Evolutionary conservation across 805 yeast species (phyloP).

Genomic region (Wilhelminamyces savonicus): DNA sequence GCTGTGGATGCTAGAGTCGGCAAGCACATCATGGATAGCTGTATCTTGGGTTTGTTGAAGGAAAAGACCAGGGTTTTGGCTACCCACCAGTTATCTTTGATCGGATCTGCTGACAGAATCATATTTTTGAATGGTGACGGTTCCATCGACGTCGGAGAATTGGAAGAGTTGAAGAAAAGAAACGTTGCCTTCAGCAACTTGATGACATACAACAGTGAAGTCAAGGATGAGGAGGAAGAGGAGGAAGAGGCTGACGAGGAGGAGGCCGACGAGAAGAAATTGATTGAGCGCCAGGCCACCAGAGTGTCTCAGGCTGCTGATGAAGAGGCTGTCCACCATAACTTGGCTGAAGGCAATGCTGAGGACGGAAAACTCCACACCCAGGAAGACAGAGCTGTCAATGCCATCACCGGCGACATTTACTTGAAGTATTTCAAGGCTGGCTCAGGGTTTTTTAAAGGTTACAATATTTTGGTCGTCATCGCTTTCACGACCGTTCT

Average conservation of each 20-base stretch:
- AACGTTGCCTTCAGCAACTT: constrained; percentile 30
- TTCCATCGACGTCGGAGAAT: constrained; percentile 52
- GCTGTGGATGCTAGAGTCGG: constrained; percentile 89
- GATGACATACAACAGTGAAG: constrained; percentile 30
- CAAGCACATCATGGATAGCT: constrained; percentile 65
- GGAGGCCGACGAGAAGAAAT: constrained; percentile 5
- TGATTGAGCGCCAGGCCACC: constrained; percentile 4
- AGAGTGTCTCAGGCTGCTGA: constrained; percentile 9
- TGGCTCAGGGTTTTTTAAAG: constrained; percentile 47
- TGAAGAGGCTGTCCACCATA: constrained; percentile 29
- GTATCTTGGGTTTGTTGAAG: constrained; percentile 54
- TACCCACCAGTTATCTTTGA: constrained; percentile 74
- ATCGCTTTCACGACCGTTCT: constrained; percentile 16
- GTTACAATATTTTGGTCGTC: constrained; percentile 17
- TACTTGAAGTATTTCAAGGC: constrained; percentile 45
- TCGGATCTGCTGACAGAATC: constrained; percentile 63
- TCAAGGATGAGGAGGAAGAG: constrained; percentile 14
- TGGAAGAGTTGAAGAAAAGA: constrained; percentile 42
- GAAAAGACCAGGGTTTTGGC: constrained; percentile 68
- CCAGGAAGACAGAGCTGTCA: constrained; percentile 56
- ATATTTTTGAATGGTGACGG: constrained; percentile 67
- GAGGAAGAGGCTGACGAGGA: constrained; percentile 8
- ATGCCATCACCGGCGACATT: constrained; percentile 43
- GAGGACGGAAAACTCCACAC: constrained; percentile 22
- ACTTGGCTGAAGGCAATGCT: constrained; percentile 19